Evolutionary conservation across 148 eudicot species (phyloP), one percentile per base, ranked within the genome.

Genomic region (Rheum nobile): DNA sequence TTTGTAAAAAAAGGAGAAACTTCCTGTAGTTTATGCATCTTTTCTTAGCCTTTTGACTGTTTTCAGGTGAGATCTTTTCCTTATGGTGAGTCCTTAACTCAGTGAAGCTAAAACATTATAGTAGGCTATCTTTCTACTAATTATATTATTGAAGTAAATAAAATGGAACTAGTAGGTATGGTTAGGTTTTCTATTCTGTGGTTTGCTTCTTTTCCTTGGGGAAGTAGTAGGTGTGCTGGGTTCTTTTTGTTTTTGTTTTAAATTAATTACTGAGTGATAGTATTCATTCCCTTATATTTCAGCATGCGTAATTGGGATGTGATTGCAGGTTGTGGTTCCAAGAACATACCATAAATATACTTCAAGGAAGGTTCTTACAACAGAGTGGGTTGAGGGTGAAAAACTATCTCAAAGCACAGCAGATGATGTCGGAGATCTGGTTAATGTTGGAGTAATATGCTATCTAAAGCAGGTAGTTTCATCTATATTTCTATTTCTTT

Each of bases 381-480:
- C 99, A 17, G 85, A 77, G 72, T 95, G 99, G 99, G 79, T 95
- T 80, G 99, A 95, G 0, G 99, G 99, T 55, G 99, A 95, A 82
- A 95, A 95, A 79, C 90, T 95, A 35, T 95, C 99, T 48, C 99
- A 95, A 84, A 95, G 99, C 84, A 95, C 88, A 55, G 99, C 87
- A 74, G 78, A 84, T 87, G 99, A 95, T 88, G 99, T 92, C 63
- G 99, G 99, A 77, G 92, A 87, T 43, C 85, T 95, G 77, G 99
- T 95, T 63, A 95, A 92, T 85, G 97, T 95, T 83, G 99, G 99
- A 75, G 99, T 95, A 46, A 95, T 95, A 84, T 95, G 99, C 89
- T 95, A 95, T 88, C 88, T 95, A 59, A 95, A 95, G 91, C 99
- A 95, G 99, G 99, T 91, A 80, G 31, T n/a, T 19, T 43, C 16